Percentiles rank a stretch among this genome's conserved stretches.
Conservation (phyloP, 495 filamentous ascomycete genomes). For the Tuber brumale region DNA sequence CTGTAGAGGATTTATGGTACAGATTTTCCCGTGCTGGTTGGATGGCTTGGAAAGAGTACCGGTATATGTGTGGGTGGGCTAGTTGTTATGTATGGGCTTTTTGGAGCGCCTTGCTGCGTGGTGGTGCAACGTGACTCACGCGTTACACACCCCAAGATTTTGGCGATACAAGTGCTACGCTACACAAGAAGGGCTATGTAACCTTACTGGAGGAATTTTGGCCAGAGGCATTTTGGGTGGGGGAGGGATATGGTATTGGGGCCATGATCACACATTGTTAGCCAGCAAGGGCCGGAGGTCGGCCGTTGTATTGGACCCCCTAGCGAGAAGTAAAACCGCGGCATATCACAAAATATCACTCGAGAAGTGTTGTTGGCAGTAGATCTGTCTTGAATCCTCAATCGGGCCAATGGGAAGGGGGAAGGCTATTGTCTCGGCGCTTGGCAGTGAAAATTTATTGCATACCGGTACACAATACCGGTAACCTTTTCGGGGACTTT, state of each 20-base stretch:
- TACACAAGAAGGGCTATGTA: conserved; percentile 4
- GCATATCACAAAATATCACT: neutral
- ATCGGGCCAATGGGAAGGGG: neutral
- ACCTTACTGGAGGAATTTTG: neutral
- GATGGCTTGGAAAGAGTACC: neutral
- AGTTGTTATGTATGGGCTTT: neutral
- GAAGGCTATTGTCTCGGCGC: neutral
- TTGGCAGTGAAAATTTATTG: neutral
- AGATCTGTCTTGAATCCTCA: neutral
- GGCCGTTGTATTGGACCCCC: neutral
- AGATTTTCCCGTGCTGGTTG: neutral
- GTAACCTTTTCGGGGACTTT: neutral
- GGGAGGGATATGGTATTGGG: neutral
- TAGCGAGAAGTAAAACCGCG: neutral
- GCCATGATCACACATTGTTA: neutral
- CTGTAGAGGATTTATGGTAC: neutral
- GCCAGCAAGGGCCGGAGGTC: neutral
- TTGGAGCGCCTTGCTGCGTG: conserved; percentile 3
- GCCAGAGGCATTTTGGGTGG: neutral
- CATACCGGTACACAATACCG: no score
- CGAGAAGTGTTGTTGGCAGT: neutral
- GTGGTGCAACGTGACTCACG: conserved; percentile 3
- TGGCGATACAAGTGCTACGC: neutral
- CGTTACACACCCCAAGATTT: neutral
- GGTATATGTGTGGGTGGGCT: conserved; percentile 2